These are phyloP conservation scores for Cladosporium sp. DNA, from an alignment of 2,329 filamentous ascomycete genomes.

Conservation along the genomic window DNA sequence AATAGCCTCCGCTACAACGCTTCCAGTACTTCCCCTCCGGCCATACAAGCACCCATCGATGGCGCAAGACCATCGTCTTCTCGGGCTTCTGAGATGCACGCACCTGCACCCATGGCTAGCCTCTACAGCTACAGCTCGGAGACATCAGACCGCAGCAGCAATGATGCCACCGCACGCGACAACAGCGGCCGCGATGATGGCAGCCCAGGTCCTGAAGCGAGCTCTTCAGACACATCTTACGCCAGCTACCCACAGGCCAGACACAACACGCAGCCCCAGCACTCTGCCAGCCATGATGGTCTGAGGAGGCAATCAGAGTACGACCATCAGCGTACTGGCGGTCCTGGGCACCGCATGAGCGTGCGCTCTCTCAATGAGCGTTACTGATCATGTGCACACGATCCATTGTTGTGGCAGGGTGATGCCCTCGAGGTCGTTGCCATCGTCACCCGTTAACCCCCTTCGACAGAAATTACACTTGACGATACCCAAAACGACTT, in stretches of 20 bases:
- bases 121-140: constrained; percentile 35
- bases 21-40: constrained; percentile 17
- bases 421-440: not conserved
- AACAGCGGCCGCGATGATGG: constrained; percentile 21
- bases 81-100: constrained; percentile 2
- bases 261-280: constrained; percentile 30
- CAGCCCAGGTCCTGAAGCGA: constrained; percentile 15
- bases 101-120: constrained; percentile 23
- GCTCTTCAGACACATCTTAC: constrained; percentile 19
- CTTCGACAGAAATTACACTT: too few relatives aligned
- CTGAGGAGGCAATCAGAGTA: constrained; percentile 28
- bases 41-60: constrained; percentile 19
- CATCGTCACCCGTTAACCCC: not conserved
- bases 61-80: constrained; percentile 22
- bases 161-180: constrained; percentile 3
- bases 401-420: not conserved
- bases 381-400: not conserved
- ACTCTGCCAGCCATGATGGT: constrained; percentile 28
- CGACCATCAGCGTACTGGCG: constrained; percentile 23
- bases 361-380: not conserved
- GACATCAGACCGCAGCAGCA: constrained; percentile 2
- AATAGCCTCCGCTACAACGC: not conserved
- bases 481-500: not conserved
- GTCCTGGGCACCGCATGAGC: constrained; percentile 3
- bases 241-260: constrained; percentile 18